Percentiles rank a stretch among this genome's conserved stretches.
These are phyloP conservation scores for Musa schizocarpa DNA, from an alignment of 176 grass and related monocot species.

Conservation along the genomic window DNA sequence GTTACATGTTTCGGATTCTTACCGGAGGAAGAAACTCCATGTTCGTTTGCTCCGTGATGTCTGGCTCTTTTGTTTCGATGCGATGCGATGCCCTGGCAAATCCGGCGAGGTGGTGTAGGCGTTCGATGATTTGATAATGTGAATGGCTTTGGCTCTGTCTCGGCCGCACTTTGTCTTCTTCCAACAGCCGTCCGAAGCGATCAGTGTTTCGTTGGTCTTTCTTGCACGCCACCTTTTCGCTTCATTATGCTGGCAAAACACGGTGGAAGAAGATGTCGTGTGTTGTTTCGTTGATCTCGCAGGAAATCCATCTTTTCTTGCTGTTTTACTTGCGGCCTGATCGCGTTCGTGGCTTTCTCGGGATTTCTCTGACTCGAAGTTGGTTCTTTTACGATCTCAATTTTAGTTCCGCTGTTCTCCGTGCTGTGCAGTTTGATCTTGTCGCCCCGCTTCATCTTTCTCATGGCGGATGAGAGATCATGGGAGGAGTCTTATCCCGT, in stretches of 20 bases:
- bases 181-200: background rate
- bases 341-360: background rate
- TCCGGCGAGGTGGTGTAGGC: background rate
- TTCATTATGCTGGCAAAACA: background rate
- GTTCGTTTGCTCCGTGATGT: too few relatives aligned
- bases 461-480: conserved; percentile 3
- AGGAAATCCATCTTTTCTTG: background rate
- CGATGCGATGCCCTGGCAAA: too few relatives aligned
- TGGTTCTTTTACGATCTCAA: background rate
- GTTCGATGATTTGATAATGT: background rate
- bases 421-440: background rate
- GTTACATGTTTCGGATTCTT: too few relatives aligned
- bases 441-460: background rate
- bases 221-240: background rate
- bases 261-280: too few relatives aligned
- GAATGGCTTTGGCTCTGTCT: background rate
- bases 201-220: background rate
- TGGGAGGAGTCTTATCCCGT: background rate
- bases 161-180: background rate
- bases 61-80: too few relatives aligned
- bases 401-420: background rate
- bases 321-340: background rate
- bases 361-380: background rate
- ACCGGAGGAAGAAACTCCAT: too few relatives aligned
- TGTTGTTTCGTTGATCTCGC: too few relatives aligned